These are phyloP conservation scores for Microcos paniculata DNA, from an alignment of 345 rosid genomes.

Conservation along the genomic window DNA sequence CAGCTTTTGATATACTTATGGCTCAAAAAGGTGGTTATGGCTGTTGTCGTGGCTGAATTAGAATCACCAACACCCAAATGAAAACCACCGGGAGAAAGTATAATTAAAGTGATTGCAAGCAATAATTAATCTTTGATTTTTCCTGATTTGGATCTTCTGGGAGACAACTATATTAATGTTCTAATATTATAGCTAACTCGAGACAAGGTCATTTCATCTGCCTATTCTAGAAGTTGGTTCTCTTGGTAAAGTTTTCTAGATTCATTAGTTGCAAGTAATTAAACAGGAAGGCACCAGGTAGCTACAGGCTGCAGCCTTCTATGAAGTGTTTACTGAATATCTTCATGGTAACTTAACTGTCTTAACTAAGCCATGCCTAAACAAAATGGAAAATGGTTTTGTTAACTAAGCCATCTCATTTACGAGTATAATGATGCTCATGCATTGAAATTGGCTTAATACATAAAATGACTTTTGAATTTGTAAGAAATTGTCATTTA, in stretches of 20 bases:
- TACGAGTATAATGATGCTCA: no score
- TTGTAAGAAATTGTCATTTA: no score
- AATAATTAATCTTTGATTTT: not conserved
- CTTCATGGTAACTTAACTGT: no score
- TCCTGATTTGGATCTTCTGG: not conserved
- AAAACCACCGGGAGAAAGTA: not conserved
- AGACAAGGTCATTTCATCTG: not conserved
- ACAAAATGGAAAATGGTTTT: no score
- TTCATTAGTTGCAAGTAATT: not conserved
- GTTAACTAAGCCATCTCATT: no score
- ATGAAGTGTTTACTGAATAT: no score
- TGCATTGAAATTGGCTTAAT: no score
- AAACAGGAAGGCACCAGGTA: no score
- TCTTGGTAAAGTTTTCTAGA: not conserved
- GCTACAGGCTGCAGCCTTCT: no score
- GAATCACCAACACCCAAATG: not conserved
- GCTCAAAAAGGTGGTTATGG: no score
- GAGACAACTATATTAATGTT: not conserved
- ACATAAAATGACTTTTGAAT: no score
- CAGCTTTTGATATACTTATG: not conserved
- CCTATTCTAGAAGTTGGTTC: not conserved
- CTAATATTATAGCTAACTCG: not conserved
- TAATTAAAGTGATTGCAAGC: not conserved
- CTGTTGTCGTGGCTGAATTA: slow-evolving; percentile 2
- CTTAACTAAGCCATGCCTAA: no score